Percentiles rank a stretch among this genome's conserved stretches.
Conservation (phyloP, 2,329 filamentous ascomycete genomes). For the Ceratocystis cacaofunesta region DNA sequence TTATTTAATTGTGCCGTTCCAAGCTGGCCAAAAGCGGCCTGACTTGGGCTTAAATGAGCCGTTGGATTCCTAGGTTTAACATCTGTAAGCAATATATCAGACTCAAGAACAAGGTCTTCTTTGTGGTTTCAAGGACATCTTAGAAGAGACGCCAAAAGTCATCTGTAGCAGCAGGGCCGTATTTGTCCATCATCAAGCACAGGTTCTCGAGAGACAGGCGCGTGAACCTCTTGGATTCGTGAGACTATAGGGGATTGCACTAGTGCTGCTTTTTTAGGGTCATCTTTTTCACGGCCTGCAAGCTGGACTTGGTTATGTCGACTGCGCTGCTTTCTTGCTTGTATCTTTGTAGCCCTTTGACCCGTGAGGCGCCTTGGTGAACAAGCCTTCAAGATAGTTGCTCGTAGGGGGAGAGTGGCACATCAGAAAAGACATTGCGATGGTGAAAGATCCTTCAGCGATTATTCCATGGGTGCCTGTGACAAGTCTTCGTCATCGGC, state of each 20-base stretch:
- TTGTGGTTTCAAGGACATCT: constrained; percentile 47
- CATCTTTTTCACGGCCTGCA: constrained; percentile 42
- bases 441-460: too few species aligned
- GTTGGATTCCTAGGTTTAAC: neutral
- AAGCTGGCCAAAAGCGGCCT: constrained; percentile 59
- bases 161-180: constrained; percentile 32
- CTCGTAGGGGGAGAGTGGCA: constrained; percentile 50
- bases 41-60: constrained; percentile 73
- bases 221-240: constrained; percentile 77
- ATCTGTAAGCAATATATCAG: constrained; percentile 63
- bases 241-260: constrained; percentile 24
- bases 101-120: constrained; percentile 73
- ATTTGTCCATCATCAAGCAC: constrained; percentile 47
- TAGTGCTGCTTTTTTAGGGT: constrained; percentile 23
- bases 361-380: constrained; percentile 47
- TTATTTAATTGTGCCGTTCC: constrained; percentile 44
- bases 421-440: too few species aligned
- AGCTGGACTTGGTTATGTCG: constrained; percentile 64
- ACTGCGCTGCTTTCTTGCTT: constrained; percentile 37
- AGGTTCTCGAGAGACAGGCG: constrained; percentile 62
- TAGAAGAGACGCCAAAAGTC: constrained; percentile 51
- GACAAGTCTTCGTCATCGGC: too few species aligned
- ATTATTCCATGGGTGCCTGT: too few species aligned
- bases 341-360: constrained; percentile 49
- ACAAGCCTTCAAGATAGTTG: constrained; percentile 47